phyloP scores from a whole-genome alignment of 495 filamentous ascomycete genomes.

The Jackrogersella minutella region DNA sequence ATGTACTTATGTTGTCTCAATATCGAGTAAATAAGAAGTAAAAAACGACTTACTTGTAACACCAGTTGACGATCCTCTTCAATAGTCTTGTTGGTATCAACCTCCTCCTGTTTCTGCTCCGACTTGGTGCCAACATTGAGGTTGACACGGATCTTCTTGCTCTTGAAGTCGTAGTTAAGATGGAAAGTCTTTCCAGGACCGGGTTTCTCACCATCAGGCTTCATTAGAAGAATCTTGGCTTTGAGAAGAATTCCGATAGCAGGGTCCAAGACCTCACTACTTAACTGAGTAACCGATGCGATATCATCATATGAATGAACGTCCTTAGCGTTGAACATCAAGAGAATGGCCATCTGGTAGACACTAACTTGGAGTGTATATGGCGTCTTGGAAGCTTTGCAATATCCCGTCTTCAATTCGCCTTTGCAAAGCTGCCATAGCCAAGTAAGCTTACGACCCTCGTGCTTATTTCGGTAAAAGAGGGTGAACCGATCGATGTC shows the following conservation, averaged over 20 bases:
- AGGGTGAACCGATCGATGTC: conserved; percentile 87
- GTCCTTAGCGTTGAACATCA: conserved; percentile 93
- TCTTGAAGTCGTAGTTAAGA: conserved; percentile 94
- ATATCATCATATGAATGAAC: conserved; percentile 89
- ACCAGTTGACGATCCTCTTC: conserved; percentile 97
- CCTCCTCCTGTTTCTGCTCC: conserved; percentile 92
- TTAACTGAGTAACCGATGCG: conserved; percentile 77
- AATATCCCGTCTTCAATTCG: conserved; percentile 92
- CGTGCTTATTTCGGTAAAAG: conserved; percentile 96
- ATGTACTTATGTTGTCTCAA: background rate
- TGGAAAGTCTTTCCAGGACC: conserved; percentile 77
- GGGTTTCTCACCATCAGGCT: conserved; percentile 75
- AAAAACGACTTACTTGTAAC: conserved; percentile 82
- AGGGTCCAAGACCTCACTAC: conserved; percentile 82
- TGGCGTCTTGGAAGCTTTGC: conserved; percentile 83
- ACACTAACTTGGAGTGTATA: conserved; percentile 98
- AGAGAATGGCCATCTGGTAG: conserved; percentile 96
- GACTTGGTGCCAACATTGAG: conserved; percentile 94
- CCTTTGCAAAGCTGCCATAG: conserved; percentile 98
- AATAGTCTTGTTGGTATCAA: conserved; percentile 98
- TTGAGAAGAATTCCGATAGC: conserved; percentile 85
- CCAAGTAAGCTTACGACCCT: conserved; percentile 95
- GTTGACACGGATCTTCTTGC: conserved; percentile 96
- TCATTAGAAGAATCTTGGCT: conserved; percentile 80
- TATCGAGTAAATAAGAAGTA: conserved; percentile 54